Conservation (phyloP, 164 flowering plant species). For the Vitis riparia region DNA sequence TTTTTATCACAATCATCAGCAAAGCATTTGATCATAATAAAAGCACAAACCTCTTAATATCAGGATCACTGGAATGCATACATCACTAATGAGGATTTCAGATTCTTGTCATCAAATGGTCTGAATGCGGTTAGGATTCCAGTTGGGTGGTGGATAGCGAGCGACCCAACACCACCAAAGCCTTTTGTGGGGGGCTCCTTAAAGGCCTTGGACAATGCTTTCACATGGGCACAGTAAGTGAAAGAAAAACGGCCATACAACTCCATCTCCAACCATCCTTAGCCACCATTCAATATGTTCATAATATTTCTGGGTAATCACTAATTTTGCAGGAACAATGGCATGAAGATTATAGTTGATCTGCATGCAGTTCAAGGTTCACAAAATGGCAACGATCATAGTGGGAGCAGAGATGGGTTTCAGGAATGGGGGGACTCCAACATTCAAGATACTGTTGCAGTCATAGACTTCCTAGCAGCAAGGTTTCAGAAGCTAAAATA, state of each 20-base stretch:
- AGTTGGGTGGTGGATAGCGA: slow-evolving; percentile 71
- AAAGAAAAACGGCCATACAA: too few species aligned
- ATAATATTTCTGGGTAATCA: too few species aligned
- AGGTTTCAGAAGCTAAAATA: slow-evolving; percentile 8
- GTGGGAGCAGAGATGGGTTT: slow-evolving; percentile 26
- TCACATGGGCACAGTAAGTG: slow-evolving; percentile 55
- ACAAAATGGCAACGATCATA: slow-evolving; percentile 24
- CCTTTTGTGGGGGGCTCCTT: slow-evolving; percentile 60
- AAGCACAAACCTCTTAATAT: too few species aligned
- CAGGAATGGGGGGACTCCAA: slow-evolving; percentile 24
- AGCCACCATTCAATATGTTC: too few species aligned
- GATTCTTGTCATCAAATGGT: slow-evolving; percentile 43
- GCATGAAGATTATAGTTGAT: slow-evolving; percentile 25
- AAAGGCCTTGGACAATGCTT: slow-evolving; percentile 50
- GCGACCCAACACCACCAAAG: slow-evolving; percentile 48
- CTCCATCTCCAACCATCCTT: too few species aligned
- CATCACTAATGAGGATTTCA: slow-evolving; percentile 51
- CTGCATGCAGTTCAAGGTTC: slow-evolving; percentile 26
- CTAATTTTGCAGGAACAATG: slow-evolving; percentile 26
- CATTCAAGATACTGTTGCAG: slow-evolving; percentile 14
- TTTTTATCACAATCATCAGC: too few species aligned
- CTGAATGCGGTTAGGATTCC: slow-evolving; percentile 57
- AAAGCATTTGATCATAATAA: too few species aligned
- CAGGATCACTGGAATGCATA: slow-evolving; percentile 56
- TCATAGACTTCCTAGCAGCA: slow-evolving; percentile 24